Evolutionary conservation across 2,329 filamentous ascomycete genomes (phyloP).

Genomic region (Cladosporium sp.): DNA sequence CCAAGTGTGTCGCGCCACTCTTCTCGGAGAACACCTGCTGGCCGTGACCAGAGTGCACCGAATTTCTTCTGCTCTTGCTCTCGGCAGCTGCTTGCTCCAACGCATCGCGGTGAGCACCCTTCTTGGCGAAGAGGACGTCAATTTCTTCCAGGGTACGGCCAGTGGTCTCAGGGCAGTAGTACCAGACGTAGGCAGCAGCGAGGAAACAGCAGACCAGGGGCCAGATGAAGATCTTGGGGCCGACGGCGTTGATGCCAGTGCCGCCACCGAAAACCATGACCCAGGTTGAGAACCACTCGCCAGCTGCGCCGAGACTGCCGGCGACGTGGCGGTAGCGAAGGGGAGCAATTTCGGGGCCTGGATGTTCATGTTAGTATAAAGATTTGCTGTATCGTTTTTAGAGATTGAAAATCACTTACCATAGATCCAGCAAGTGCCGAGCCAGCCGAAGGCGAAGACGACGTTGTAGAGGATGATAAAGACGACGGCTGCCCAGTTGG

Average conservation of each 20-base stretch:
- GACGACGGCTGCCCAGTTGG: slow-evolving; percentile 26
- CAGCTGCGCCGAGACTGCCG: slow-evolving; percentile 33
- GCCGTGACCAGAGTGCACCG: background rate
- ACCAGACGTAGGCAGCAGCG: slow-evolving; percentile 24
- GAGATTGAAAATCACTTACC: background rate
- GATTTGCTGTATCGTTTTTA: background rate
- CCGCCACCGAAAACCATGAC: slow-evolving; percentile 35
- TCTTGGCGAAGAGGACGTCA: slow-evolving; percentile 18
- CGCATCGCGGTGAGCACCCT: slow-evolving; percentile 2
- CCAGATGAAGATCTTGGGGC: slow-evolving; percentile 38
- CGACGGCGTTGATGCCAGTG: slow-evolving; percentile 32
- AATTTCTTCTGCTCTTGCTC: background rate
- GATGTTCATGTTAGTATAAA: background rate
- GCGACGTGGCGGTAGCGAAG: slow-evolving; percentile 35
- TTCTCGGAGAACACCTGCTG: background rate
- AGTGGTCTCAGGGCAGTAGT: slow-evolving; percentile 24
- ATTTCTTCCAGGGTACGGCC: slow-evolving; percentile 20
- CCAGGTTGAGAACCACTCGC: slow-evolving; percentile 36
- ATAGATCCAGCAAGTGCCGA: slow-evolving; percentile 34
- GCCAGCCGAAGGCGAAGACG: slow-evolving; percentile 30
- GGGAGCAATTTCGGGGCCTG: slow-evolving; percentile 34
- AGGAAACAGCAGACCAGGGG: slow-evolving; percentile 30
- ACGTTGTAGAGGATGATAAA: slow-evolving; percentile 28
- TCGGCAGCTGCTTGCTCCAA: background rate
- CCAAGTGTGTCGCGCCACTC: background rate